Conservation (phyloP, 2,329 filamentous ascomycete species). For the Ilyonectria robusta region DNA sequence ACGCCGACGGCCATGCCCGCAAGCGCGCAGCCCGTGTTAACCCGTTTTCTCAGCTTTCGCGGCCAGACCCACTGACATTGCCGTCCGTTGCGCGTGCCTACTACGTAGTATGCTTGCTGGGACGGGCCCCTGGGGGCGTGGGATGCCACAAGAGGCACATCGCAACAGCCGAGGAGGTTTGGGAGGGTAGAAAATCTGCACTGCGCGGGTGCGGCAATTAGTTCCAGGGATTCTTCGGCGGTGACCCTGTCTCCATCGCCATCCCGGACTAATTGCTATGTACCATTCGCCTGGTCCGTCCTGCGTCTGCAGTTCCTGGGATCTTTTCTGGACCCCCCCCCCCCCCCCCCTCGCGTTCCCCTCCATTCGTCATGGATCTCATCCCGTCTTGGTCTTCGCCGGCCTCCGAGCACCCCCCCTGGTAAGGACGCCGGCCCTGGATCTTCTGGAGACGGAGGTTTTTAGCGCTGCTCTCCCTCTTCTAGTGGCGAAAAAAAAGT, state of each 20-base stretch:
- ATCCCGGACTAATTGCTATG: constrained; percentile 4
- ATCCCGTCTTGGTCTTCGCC: not conserved
- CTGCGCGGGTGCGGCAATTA: constrained; percentile 43
- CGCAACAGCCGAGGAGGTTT: constrained; percentile 13
- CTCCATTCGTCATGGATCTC: constrained; percentile 4
- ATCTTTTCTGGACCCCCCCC: not conserved
- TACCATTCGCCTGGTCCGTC: constrained; percentile 5
- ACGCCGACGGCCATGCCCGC: constrained; percentile 20
- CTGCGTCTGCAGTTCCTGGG: constrained; percentile 17
- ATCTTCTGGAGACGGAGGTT: not conserved
- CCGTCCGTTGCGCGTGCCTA: constrained; percentile 23
- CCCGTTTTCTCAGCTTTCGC: constrained; percentile 36
- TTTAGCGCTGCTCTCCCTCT: constrained; percentile 1
- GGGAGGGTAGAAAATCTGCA: constrained; percentile 14
- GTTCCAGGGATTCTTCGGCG: constrained; percentile 19
- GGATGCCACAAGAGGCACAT: constrained; percentile 13
- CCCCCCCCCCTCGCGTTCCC: not conserved
- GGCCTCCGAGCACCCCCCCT: constrained; percentile 7
- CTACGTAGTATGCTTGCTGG: not conserved
- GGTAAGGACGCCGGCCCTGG: constrained; percentile 7
- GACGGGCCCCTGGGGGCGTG: constrained; percentile 9
- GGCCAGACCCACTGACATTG: constrained; percentile 40
- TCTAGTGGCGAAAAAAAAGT: constrained; percentile 16
- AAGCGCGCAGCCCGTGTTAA: constrained; percentile 37
- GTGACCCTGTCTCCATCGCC: constrained; percentile 26